These are phyloP conservation scores for Cystobasidium sp. DNA, from an alignment of 1,284 basidiomycete species.

Conservation along the genomic window DNA sequence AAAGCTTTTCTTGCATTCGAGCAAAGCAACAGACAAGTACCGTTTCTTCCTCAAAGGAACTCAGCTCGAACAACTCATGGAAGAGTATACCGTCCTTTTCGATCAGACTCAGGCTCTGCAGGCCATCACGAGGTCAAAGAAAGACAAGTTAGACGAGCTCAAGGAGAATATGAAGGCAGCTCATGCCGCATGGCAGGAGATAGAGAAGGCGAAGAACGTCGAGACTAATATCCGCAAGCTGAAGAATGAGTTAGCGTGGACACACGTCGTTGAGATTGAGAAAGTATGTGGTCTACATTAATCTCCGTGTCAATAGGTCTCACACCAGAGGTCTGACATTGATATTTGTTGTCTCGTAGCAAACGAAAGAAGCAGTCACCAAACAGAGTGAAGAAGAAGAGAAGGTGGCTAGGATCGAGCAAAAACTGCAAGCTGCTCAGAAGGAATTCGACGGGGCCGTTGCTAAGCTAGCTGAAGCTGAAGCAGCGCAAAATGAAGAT, in stretches of 20 bases:
- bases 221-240: conserved; percentile 70
- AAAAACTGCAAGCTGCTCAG: conserved; percentile 32
- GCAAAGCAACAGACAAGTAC: conserved; percentile 86
- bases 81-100: conserved; percentile 72
- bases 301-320: background rate
- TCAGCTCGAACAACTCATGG: conserved; percentile 81
- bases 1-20: conserved; percentile 83
- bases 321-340: conserved; percentile 6
- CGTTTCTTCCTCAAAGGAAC: conserved; percentile 94
- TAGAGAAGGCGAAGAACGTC: conserved; percentile 72
- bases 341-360: background rate
- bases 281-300: conserved; percentile 58
- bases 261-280: conserved; percentile 70
- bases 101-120: conserved; percentile 48
- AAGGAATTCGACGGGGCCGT: conserved; percentile 54
- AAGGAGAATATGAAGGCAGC: conserved; percentile 67
- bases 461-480: conserved; percentile 20
- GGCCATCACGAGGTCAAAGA: conserved; percentile 55
- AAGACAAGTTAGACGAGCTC: conserved; percentile 74
- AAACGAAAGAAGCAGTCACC: conserved; percentile 26
- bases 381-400: conserved; percentile 34
- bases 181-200: conserved; percentile 68
- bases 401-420: conserved; percentile 51
- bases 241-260: conserved; percentile 85
- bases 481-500: conserved; percentile 16